Base-by-base conservation (phyloP, 2,329 filamentous ascomycete genomes). In the Aspergillus hortae region DNA sequence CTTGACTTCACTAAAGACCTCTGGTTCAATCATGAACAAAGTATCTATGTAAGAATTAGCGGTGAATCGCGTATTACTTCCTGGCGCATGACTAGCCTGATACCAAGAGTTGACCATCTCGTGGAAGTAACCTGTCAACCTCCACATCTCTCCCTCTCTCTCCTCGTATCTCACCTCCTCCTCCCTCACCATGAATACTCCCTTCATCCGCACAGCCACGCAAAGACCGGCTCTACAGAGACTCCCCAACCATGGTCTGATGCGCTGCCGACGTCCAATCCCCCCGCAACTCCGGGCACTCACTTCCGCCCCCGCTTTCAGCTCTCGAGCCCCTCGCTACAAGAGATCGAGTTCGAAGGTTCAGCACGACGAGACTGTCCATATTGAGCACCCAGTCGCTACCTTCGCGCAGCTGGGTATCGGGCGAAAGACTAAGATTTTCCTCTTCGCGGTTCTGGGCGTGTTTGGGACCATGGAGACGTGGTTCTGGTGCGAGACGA, bases 401-500 rank as follows among this genome's bases (percentile, higher is more conserved):
- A 42, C 15, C 4, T 23, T 42, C 19, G 15, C 5, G 17, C 11
- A 19, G 19, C 19, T 42, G 2, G 40, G 40, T 21, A 19, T 42
- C 4, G 40, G 40, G 40, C 40, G 40, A 23, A 65, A 56, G 36
- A 61, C 62, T 33, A 68, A 61, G 38, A 52, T 65, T 19, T 57
- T 62, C 35, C 60, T 70, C 17, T 44, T 66, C 46, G 51, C 55
- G 6, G 52, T 64, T 12, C 35, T 71, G 30, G 55, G 61, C 44
- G 55, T 68, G 21, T 59, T 68, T 49, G 65, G 67, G 7, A 68
- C 64, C 2, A 63, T 71, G 48, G 69, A 72, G 53, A 62, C 63
- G 15, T 63, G 64, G 43, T 68, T 72, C 48, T 72, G 64, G 61
- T 58, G 56, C 15, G 62, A 65, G 44, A 58, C 60, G 36, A 53